These are phyloP conservation scores for Anastatica hierochuntica DNA, from an alignment of 345 rosid genomes.

Conservation along the genomic window DNA sequence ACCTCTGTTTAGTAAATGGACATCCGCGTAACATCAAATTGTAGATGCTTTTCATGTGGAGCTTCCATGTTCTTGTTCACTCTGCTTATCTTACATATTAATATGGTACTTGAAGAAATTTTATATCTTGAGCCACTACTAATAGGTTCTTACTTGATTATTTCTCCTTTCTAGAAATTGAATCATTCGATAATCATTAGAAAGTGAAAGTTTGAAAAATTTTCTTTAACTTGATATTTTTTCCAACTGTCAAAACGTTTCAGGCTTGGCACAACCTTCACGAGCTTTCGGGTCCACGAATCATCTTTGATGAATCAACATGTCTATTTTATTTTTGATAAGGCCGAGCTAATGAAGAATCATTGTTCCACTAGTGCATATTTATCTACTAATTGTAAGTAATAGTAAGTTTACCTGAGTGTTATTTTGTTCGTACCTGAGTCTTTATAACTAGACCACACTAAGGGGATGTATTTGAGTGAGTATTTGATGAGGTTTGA, in stretches of 20 bases:
- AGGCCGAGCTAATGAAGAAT: neutral
- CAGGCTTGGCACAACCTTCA: neutral
- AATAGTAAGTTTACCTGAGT: conserved; percentile 1
- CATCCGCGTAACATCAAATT: neutral
- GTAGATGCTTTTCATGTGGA: neutral
- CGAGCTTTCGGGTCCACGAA: too few species aligned
- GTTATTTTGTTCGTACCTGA: conserved; percentile 5
- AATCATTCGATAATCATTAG: too few species aligned
- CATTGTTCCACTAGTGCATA: neutral
- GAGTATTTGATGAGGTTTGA: too few species aligned
- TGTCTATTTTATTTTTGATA: conserved; percentile 1
- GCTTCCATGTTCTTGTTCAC: neutral
- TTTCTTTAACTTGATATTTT: neutral
- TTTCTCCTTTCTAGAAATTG: too few species aligned
- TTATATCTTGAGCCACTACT: too few species aligned
- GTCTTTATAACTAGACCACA: conserved; percentile 4
- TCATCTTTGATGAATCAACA: conserved; percentile 2
- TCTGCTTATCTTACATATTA: neutral
- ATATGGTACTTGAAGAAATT: too few species aligned
- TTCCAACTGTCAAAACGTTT: neutral
- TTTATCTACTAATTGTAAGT: too few species aligned
- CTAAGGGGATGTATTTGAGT: too few species aligned
- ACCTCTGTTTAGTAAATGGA: conserved; percentile 2
- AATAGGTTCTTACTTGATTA: too few species aligned
- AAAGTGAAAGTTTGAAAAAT: neutral